Conservation (phyloP, 2,329 filamentous ascomycete genomes). For the Hirsutella rhossiliensis region DNA sequence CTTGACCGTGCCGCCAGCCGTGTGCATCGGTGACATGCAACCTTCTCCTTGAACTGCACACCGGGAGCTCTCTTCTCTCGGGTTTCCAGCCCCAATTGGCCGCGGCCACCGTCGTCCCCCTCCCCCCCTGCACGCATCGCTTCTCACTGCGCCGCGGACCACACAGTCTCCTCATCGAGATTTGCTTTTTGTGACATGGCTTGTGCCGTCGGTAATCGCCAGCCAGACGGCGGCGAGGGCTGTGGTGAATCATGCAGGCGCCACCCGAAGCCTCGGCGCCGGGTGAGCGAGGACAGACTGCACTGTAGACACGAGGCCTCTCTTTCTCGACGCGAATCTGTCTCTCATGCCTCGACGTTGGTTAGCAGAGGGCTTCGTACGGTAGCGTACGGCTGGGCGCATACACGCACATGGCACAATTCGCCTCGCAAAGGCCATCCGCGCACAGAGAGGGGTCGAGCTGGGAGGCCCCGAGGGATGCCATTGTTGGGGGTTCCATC, state of each 20-base stretch:
- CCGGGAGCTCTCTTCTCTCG: slow-evolving; percentile 3
- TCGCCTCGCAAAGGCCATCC: neutral
- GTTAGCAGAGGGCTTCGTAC: neutral
- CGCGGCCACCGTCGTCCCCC: neutral
- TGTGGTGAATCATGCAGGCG: slow-evolving; percentile 1
- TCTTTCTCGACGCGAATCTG: neutral
- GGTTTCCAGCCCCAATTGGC: slow-evolving; percentile 1
- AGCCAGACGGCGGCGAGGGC: slow-evolving; percentile 1
- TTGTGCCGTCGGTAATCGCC: neutral
- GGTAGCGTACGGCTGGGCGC: neutral
- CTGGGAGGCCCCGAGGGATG: neutral
- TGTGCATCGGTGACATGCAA: slow-evolving; percentile 1
- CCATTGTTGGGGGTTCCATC: neutral
- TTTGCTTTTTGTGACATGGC: slow-evolving; percentile 6
- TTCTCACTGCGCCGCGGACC: slow-evolving; percentile 2
- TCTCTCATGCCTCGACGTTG: neutral
- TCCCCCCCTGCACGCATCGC: neutral
- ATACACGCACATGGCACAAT: neutral
- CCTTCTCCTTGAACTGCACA: slow-evolving; percentile 1
- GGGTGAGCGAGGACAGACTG: neutral
- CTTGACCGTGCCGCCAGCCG: neutral
- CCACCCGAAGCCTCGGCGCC: slow-evolving; percentile 1
- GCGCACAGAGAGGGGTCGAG: neutral
- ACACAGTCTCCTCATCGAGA: neutral
- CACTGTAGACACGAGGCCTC: neutral